Evolutionary conservation across 108 stramenopile species (phyloP).

Genomic region (Skeletonema costatum): DNA sequence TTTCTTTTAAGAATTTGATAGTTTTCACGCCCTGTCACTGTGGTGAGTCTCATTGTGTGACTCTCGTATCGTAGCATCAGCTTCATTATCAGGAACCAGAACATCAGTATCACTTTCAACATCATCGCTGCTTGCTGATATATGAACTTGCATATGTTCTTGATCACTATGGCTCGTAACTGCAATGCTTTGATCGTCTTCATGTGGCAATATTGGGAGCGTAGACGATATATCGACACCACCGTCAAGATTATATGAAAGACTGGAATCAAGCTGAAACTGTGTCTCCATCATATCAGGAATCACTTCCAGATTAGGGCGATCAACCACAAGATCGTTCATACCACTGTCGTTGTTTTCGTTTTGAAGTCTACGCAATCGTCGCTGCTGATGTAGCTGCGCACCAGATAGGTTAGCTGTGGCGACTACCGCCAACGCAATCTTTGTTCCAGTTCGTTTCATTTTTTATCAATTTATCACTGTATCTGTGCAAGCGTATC

Average conservation of each 20-base stretch:
- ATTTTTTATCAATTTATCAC: not conserved
- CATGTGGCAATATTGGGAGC: not conserved
- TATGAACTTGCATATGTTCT: not conserved
- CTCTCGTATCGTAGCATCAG: not conserved
- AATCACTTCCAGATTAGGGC: not conserved
- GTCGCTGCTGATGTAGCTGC: not conserved
- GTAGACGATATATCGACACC: not conserved
- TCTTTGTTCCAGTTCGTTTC: not conserved
- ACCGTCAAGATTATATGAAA: not conserved
- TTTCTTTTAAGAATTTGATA: not conserved
- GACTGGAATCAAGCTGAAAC: not conserved
- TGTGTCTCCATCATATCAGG: not conserved
- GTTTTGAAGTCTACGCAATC: not conserved
- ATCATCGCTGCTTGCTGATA: not conserved
- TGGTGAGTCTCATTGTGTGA: not conserved
- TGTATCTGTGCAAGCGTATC: not conserved
- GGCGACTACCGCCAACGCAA: not conserved
- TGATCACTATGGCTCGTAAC: not conserved
- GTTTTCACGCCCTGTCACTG: not conserved
- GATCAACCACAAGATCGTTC: not conserved
- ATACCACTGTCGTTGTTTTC: not conserved
- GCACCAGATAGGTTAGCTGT: not conserved
- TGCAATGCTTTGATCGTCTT: not conserved
- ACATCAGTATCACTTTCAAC: not conserved
- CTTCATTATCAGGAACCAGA: not conserved